Percentiles rank a stretch among this genome's conserved stretches.
Evolutionary conservation across 2,329 filamentous ascomycete genomes (phyloP).

Genomic region (Colletotrichum endophyticum): DNA sequence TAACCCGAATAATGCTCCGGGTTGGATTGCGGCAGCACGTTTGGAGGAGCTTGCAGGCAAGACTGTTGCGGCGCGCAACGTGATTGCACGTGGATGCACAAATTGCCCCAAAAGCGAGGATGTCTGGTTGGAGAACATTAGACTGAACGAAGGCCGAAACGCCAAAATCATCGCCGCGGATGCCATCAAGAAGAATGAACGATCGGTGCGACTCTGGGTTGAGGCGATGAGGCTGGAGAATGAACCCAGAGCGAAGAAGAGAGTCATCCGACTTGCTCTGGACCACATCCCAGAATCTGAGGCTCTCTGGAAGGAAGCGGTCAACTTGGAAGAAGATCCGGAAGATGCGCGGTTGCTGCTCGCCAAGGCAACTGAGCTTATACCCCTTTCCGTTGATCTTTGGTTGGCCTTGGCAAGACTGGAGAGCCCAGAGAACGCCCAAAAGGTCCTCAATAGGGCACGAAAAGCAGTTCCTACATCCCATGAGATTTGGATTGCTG

Average conservation of each 20-base stretch:
- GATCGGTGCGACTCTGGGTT: constrained; percentile 89
- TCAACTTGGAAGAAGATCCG: constrained; percentile 91
- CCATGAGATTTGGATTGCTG: constrained; percentile 96
- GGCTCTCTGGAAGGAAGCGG: constrained; percentile 95
- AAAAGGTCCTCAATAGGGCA: constrained; percentile 93
- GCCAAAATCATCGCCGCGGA: constrained; percentile 94
- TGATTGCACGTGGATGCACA: constrained; percentile 87
- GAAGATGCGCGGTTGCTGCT: constrained; percentile 87
- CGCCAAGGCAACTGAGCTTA: constrained; percentile 94
- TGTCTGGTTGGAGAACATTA: constrained; percentile 94
- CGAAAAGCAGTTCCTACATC: constrained; percentile 93
- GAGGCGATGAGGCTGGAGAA: constrained; percentile 93
- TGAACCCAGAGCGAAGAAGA: constrained; percentile 84
- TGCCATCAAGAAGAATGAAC: constrained; percentile 89
- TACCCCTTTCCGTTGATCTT: constrained; percentile 89
- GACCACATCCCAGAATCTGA: constrained; percentile 95
- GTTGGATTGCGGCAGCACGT: constrained; percentile 93
- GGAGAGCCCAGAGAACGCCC: constrained; percentile 88
- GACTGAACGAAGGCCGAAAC: constrained; percentile 89
- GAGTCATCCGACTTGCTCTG: constrained; percentile 88
- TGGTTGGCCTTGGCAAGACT: constrained; percentile 94
- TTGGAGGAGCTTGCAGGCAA: constrained; percentile 93
- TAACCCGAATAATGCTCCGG: constrained; percentile 91
- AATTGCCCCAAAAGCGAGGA: constrained; percentile 94
- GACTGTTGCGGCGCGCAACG: constrained; percentile 84